Evolutionary conservation across 805 yeast species (phyloP).

Genomic region (Kregervanrija pseudodelftensis): DNA sequence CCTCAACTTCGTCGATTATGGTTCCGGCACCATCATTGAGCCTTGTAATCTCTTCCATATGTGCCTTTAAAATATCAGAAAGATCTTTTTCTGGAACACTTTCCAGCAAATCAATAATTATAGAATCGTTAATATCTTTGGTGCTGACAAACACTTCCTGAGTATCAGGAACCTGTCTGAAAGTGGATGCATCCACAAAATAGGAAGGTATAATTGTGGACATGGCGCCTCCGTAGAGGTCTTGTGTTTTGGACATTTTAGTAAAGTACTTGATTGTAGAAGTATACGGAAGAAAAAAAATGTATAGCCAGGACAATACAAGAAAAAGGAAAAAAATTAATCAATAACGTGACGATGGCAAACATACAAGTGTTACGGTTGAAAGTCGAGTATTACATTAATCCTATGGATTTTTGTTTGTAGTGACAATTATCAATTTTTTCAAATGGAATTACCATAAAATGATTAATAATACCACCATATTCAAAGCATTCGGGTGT

Average conservation of each 20-base stretch:
- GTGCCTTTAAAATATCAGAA: conserved; percentile 37
- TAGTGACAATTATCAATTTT: no score
- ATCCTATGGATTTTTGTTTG: no score
- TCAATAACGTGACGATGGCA: no score
- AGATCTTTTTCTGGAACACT: conserved; percentile 29
- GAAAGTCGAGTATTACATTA: no score
- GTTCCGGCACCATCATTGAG: conserved; percentile 28
- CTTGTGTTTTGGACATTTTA: conserved; percentile 13
- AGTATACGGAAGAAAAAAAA: no score
- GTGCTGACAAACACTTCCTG: conserved; percentile 75
- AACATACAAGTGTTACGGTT: no score
- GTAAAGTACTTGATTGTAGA: no score
- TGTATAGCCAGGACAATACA: no score
- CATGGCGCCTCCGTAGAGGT: conserved; percentile 76
- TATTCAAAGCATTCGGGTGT: no score
- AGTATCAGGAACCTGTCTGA: conserved; percentile 85
- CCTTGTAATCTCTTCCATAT: conserved; percentile 47
- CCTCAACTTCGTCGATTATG: not conserved
- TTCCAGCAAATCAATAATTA: conserved; percentile 63
- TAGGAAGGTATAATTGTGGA: conserved; percentile 48
- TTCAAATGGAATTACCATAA: no score
- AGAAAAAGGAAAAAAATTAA: no score
- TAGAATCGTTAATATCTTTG: conserved; percentile 40
- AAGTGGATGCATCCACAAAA: conserved; percentile 65
- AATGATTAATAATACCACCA: no score